Conservation (phyloP, 2,329 filamentous ascomycete genomes). For the Neonectria neomacrospora region DNA sequence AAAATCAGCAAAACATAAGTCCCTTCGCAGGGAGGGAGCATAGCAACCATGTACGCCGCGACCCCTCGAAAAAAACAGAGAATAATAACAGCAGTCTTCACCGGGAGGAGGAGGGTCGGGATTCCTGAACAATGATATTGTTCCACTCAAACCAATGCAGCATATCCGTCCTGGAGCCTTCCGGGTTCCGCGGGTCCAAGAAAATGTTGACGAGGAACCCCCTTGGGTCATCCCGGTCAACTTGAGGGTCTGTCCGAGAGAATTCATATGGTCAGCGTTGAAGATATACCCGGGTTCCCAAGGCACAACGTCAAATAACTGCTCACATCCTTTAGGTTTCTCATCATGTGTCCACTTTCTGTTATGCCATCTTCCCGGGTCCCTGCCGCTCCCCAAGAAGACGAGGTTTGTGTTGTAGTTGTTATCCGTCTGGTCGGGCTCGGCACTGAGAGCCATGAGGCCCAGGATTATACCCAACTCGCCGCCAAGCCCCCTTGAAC, state of each 20-base stretch:
- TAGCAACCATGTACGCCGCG: not conserved
- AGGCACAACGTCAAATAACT: not conserved
- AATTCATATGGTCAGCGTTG: not conserved
- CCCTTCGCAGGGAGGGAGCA: not conserved
- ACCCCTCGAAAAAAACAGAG: not conserved
- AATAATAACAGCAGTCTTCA: not conserved
- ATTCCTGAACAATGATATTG: constrained; percentile 40
- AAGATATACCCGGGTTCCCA: not conserved
- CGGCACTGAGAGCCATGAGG: constrained; percentile 52
- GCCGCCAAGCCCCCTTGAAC: constrained; percentile 51
- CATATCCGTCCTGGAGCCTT: constrained; percentile 40
- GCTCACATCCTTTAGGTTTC: constrained; percentile 45
- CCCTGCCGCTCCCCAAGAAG: constrained; percentile 39
- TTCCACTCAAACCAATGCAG: constrained; percentile 45
- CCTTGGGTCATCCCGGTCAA: constrained; percentile 40
- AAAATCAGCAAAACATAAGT: constrained; percentile 2
- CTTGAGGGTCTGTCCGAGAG: constrained; percentile 37
- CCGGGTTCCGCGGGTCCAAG: constrained; percentile 45
- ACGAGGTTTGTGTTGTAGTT: constrained; percentile 31
- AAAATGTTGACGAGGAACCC: constrained; percentile 51
- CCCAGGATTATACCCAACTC: constrained; percentile 53
- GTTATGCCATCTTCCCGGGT: constrained; percentile 40
- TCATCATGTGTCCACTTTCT: constrained; percentile 38
- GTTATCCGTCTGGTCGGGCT: not conserved
- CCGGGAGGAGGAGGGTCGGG: not conserved